Conservation (phyloP, 345 rosid species). For the Eucalyptus tenuipes region DNA sequence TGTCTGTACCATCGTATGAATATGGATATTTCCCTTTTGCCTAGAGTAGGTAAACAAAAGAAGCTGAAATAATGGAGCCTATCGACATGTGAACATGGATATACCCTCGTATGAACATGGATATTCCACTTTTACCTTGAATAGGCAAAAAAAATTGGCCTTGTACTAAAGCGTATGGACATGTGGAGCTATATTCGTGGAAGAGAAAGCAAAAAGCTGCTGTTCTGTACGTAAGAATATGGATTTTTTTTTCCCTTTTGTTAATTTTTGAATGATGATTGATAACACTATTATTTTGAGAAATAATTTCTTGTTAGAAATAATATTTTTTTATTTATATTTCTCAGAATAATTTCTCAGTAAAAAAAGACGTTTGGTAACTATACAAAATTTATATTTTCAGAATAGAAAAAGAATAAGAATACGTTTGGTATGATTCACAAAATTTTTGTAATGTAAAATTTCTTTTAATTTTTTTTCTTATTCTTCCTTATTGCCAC, state of each 20-base stretch:
- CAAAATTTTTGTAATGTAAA: too few species aligned
- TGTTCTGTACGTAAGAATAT: background rate
- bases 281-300: too few species aligned
- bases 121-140: background rate
- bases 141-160: background rate
- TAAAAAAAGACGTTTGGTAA: too few species aligned
- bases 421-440: too few species aligned
- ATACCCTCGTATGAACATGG: background rate
- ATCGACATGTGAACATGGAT: background rate
- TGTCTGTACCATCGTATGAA: background rate
- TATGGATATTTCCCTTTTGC: background rate
- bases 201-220: background rate
- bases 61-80: background rate
- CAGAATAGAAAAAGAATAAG: fast-evolving
- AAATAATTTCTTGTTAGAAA: too few species aligned
- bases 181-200: background rate
- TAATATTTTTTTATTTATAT: too few species aligned
- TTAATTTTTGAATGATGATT: background rate
- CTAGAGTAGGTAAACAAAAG: background rate
- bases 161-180: background rate
- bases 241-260: background rate
- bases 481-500: too few species aligned
- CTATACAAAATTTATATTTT: fast-evolving
- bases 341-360: too few species aligned
- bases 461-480: too few species aligned